A percentile compares a stretch with the other conserved stretches of the same genome.
Evolutionary conservation across 805 yeast species (phyloP).

Genomic region (Ogataea methanolica): DNA sequence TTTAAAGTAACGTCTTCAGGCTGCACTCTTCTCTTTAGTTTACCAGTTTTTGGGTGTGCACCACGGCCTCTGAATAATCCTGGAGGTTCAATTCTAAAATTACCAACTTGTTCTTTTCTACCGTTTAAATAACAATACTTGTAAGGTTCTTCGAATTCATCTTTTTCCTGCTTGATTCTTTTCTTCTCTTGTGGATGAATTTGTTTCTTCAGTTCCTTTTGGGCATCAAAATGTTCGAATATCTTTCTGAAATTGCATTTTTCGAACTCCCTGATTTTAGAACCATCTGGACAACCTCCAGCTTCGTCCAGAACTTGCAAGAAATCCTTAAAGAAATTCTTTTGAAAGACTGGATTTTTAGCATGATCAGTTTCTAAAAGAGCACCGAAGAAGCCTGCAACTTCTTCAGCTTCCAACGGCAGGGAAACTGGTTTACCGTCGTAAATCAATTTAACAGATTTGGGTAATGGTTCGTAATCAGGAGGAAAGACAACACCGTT

Average conservation of each 20-base stretch:
- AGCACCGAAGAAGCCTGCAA: conserved; percentile 92
- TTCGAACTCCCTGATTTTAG: conserved; percentile 50
- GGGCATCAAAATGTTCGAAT: conserved; percentile 61
- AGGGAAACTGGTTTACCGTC: conserved; percentile 71
- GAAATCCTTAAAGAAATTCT: conserved; percentile 84
- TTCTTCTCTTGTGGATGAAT: conserved; percentile 74
- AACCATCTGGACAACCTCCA: conserved; percentile 52
- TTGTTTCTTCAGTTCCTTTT: conserved; percentile 67
- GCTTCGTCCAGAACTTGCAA: conserved; percentile 57
- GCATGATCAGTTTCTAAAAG: conserved; percentile 86
- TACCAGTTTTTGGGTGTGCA: conserved; percentile 94
- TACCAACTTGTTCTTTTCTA: conserved; percentile 86
- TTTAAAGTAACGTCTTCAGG: conserved; percentile 91
- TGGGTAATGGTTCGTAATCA: conserved; percentile 80
- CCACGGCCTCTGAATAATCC: conserved; percentile 96
- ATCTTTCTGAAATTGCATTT: conserved; percentile 79
- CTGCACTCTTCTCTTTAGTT: conserved; percentile 73
- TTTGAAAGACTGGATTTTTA: conserved; percentile 77
- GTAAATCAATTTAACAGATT: conserved; percentile 67
- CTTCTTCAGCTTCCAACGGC: conserved; percentile 87
- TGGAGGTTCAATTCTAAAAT: conserved; percentile 94
- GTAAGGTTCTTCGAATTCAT: conserved; percentile 71
- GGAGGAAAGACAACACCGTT: conserved; percentile 95
- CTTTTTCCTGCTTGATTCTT: conserved; percentile 64
- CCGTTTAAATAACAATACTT: conserved; percentile 82